Base-by-base conservation (phyloP, 2,329 filamentous ascomycete species). In the Capronia epimyces region DNA sequence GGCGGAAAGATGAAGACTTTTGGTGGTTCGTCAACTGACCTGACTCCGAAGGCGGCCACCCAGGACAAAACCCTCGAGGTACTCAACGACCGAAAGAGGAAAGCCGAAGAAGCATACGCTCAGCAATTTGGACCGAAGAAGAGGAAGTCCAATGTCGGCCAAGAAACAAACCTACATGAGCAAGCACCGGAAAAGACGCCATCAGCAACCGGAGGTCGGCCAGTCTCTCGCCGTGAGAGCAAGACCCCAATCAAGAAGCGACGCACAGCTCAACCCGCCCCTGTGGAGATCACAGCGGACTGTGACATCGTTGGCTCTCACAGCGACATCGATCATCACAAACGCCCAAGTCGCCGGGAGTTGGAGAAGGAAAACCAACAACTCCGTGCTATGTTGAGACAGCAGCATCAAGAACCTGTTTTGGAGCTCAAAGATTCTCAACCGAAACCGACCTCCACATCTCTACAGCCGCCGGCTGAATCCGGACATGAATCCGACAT, bases 301-400 rank as follows among this genome's bases (percentile, higher is more conserved):
- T 37, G 24, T 10, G 51, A 54, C 13, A 10, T 44, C 10, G 46
- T 46, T 13, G 52, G 52, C 39, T 25, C 29, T 18, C 42, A 41
- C 8, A 50, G 40, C 29, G 53, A 55, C 43, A 42, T 58, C 27
- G 59, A 62, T 29, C 53, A 49, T 25, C 54, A 52, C 13, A 62
- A 60, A 43, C 55, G 56, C 4, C 53, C 54, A 20, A 56, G 40
- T 16, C 48, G 56, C 7, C 51, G 53, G 9, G 53, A 61, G 39
- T 43, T 62, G 16, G 59, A 62, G 36, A 56, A 58, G 32, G 60
- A 62, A 44, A 62, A 61, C 31, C 59, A 58, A 32, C 57, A 62
- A 32, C 56, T 62, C 1, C 55, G 60, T 46, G 50, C 53, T 9
- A 40, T 59, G 46, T 46, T 62, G 15, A 53, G 49, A 44, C 55